Evolutionary conservation across 1,139 yeast species (phyloP).

Genomic region (Yamadazyma conglobata): DNA sequence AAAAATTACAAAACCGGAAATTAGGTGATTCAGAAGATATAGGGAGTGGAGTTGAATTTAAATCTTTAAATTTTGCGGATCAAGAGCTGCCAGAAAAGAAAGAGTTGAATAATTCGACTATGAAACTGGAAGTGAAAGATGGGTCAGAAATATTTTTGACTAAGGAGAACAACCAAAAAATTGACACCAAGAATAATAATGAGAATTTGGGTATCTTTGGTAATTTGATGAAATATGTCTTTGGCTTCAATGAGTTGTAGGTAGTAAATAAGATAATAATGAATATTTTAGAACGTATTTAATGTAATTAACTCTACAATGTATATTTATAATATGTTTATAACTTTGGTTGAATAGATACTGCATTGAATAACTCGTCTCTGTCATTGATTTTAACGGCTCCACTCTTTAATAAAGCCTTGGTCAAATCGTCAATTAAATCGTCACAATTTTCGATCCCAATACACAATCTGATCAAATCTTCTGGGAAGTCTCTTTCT

Average conservation of each 20-base stretch:
- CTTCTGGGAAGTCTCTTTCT: conserved; percentile 89
- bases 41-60: conserved; percentile 33
- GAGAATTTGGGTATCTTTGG: conserved; percentile 37
- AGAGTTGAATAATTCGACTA: conserved; percentile 13
- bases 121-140: conserved; percentile 38
- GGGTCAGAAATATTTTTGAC: conserved; percentile 39
- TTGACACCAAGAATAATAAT: conserved; percentile 20
- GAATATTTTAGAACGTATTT: neutral
- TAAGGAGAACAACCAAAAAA: conserved; percentile 17
- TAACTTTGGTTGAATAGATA: conserved; percentile 40
- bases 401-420: conserved; percentile 66
- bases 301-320: no score
- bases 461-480: conserved; percentile 79
- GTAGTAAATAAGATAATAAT: neutral
- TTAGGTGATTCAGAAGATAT: conserved; percentile 53
- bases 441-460: conserved; percentile 75
- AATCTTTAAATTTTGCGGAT: conserved; percentile 4
- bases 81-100: conserved; percentile 9
- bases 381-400: conserved; percentile 45
- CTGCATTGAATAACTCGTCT: conserved; percentile 44
- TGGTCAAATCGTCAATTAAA: conserved; percentile 68
- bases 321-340: conserved; percentile 10
- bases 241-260: conserved; percentile 42
- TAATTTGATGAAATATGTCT: conserved; percentile 33
- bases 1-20: conserved; percentile 56